phyloP scores from a whole-genome alignment of 495 filamentous ascomycete genomes.

The Talaromyces nanjingensis region DNA sequence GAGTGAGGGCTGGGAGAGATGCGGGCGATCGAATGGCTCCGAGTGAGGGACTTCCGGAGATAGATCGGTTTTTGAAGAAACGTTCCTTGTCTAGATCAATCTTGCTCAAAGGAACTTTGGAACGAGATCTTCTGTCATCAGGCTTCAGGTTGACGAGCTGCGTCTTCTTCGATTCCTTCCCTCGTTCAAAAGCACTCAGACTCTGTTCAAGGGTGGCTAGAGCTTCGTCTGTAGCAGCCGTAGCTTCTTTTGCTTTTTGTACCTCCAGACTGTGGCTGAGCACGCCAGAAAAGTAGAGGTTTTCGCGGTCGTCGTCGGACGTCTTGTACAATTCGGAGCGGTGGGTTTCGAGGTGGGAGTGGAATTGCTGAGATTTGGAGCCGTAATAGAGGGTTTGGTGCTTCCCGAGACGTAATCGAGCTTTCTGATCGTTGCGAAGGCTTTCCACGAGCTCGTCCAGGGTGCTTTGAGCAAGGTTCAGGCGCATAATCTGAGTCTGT shows the following conservation, averaged over 20 bases:
- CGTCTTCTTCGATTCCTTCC: constrained; percentile 48
- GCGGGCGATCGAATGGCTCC: constrained; percentile 37
- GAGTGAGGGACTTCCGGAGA: constrained; percentile 59
- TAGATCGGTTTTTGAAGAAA: constrained; percentile 46
- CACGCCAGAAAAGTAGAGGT: constrained; percentile 45
- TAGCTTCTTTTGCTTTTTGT: constrained; percentile 47
- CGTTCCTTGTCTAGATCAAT: constrained; percentile 40
- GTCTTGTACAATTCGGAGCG: constrained; percentile 46
- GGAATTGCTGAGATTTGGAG: constrained; percentile 44
- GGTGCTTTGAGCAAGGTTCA: constrained; percentile 56
- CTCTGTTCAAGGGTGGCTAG: constrained; percentile 51
- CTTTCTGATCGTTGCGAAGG: constrained; percentile 55
- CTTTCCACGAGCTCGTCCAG: constrained; percentile 66
- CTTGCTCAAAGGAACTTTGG: constrained; percentile 27
- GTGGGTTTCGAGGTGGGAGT: constrained; percentile 38
- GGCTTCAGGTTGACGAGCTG: constrained; percentile 33
- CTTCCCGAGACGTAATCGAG: constrained; percentile 40
- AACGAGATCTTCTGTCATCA: constrained; percentile 20
- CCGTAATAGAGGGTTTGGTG: constrained; percentile 46
- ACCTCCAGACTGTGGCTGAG: constrained; percentile 52
- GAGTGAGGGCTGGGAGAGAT: constrained; percentile 27
- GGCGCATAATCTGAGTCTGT: constrained; percentile 50
- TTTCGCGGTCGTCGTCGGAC: constrained; percentile 30
- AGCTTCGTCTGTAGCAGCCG: constrained; percentile 44
- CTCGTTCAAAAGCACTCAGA: constrained; percentile 39